phyloP scores from a whole-genome alignment of 2,329 filamentous ascomycete species.

The Penicillium decumbens region DNA sequence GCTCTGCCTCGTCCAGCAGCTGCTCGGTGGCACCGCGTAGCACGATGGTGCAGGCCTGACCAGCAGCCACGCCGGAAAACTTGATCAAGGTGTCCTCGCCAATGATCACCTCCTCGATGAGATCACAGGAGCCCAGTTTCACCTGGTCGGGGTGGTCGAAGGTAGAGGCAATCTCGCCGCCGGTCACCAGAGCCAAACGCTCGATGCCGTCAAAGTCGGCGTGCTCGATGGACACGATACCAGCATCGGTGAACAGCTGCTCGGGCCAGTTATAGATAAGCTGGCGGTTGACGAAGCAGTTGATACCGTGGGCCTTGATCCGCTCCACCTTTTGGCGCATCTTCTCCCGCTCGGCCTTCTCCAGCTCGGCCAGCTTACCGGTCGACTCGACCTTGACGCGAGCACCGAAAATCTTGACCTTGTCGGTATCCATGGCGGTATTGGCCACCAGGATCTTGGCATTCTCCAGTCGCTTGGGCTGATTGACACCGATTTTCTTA shows the following conservation, averaged over 20 bases:
- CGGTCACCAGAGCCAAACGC: slow-evolving; percentile 87
- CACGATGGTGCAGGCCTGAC: slow-evolving; percentile 93
- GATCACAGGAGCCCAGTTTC: slow-evolving; percentile 88
- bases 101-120: slow-evolving; percentile 97
- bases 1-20: slow-evolving; percentile 92
- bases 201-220: slow-evolving; percentile 99
- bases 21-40: slow-evolving; percentile 95
- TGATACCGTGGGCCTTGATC: slow-evolving; percentile 98
- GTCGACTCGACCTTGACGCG: slow-evolving; percentile 95
- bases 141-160: slow-evolving; percentile 98
- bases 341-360: slow-evolving; percentile 97
- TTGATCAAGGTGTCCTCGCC: slow-evolving; percentile 96
- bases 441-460: slow-evolving; percentile 98
- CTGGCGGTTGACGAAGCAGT: slow-evolving; percentile 99
- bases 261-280: slow-evolving; percentile 99
- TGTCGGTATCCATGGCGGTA: slow-evolving; percentile 99
- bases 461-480: slow-evolving; percentile 94
- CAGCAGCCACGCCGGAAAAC: slow-evolving; percentile 92
- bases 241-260: slow-evolving; percentile 94
- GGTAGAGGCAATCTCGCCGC: slow-evolving; percentile 93
- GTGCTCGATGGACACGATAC: slow-evolving; percentile 97
- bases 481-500: slow-evolving; percentile 98
- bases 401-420: slow-evolving; percentile 99
- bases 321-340: slow-evolving; percentile 99
- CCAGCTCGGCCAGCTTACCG: slow-evolving; percentile 93